These are phyloP conservation scores for Xylaria palmicola DNA, from an alignment of 495 filamentous ascomycete genomes.

Conservation along the genomic window DNA sequence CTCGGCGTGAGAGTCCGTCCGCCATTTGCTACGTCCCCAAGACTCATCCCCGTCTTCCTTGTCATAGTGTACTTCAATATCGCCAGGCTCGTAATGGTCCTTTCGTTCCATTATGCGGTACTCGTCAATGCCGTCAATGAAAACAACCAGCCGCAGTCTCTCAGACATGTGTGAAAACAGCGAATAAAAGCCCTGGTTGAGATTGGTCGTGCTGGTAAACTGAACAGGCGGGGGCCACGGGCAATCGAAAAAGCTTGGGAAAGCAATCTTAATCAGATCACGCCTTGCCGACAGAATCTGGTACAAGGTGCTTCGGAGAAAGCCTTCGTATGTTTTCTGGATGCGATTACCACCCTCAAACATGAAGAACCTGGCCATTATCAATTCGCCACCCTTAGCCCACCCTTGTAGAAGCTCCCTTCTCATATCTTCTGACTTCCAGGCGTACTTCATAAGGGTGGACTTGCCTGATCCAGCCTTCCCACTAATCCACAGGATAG, in stretches of 20 bases:
- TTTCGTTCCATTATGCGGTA: slow-evolving; percentile 34
- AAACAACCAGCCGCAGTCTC: slow-evolving; percentile 25
- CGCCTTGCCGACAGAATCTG: slow-evolving; percentile 34
- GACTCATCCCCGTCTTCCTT: slow-evolving; percentile 25
- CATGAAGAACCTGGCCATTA: slow-evolving; percentile 40
- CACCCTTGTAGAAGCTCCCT: slow-evolving; percentile 24
- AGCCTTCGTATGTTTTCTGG: slow-evolving; percentile 44
- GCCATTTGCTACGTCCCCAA: slow-evolving; percentile 34
- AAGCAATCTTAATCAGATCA: slow-evolving; percentile 30
- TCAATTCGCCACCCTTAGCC: slow-evolving; percentile 23
- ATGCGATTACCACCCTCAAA: slow-evolving; percentile 39
- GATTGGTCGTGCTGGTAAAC: slow-evolving; percentile 29
- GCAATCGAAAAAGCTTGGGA: slow-evolving; percentile 30
- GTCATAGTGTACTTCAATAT: slow-evolving; percentile 27
- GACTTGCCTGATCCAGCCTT: slow-evolving; percentile 38
- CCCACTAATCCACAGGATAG: slow-evolving; percentile 34
- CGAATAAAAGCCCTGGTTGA: slow-evolving; percentile 31
- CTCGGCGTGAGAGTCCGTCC: slow-evolving; percentile 26
- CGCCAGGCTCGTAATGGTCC: slow-evolving; percentile 27
- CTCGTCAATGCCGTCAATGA: slow-evolving; percentile 33
- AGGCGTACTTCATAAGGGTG: slow-evolving; percentile 37
- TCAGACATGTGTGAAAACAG: slow-evolving; percentile 31
- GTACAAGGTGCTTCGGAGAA: slow-evolving; percentile 39
- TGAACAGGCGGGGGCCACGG: slow-evolving; percentile 28
- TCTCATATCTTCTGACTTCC: slow-evolving; percentile 20